Conservation (phyloP, 805 yeast species). For the Saccharomyces mikatae region DNA sequence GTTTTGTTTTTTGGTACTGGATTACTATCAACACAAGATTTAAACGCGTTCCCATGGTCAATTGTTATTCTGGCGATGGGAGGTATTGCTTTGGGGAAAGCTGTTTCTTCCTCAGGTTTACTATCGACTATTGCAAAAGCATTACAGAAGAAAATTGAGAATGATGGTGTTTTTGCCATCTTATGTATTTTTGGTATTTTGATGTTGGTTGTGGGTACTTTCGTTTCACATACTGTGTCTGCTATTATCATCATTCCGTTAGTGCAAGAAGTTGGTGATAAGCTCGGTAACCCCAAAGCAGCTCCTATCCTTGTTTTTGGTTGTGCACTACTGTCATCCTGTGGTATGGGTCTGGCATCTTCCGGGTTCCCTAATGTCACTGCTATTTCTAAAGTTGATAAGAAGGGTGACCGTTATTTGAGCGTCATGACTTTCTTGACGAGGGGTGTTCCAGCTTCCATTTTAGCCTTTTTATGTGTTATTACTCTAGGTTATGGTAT, state of each 20-base stretch:
- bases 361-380: constrained; percentile 95
- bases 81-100: constrained; percentile 85
- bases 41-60: constrained; percentile 91
- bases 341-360: constrained; percentile 94
- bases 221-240: constrained; percentile 91
- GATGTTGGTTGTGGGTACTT: constrained; percentile 77
- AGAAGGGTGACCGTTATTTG: constrained; percentile 75
- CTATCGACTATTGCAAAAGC: constrained; percentile 63
- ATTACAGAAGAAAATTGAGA: constrained; percentile 56
- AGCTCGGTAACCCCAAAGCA: constrained; percentile 67
- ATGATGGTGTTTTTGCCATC: constrained; percentile 57
- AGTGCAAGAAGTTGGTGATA: constrained; percentile 74
- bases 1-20: constrained; percentile 84
- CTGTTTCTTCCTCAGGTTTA: constrained; percentile 83
- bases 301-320: constrained; percentile 31
- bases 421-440: constrained; percentile 74
- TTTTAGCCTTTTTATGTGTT: constrained; percentile 61
- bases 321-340: constrained; percentile 60
- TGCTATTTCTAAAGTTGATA: constrained; percentile 87
- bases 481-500: constrained; percentile 71
- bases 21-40: constrained; percentile 68
- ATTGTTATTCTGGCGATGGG: constrained; percentile 94
- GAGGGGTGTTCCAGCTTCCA: constrained; percentile 78
- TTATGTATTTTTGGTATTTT: constrained; percentile 71
- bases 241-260: constrained; percentile 84